Evolutionary conservation across 257 asterid species (phyloP).

Genomic region (Leptodermis oblonga): DNA sequence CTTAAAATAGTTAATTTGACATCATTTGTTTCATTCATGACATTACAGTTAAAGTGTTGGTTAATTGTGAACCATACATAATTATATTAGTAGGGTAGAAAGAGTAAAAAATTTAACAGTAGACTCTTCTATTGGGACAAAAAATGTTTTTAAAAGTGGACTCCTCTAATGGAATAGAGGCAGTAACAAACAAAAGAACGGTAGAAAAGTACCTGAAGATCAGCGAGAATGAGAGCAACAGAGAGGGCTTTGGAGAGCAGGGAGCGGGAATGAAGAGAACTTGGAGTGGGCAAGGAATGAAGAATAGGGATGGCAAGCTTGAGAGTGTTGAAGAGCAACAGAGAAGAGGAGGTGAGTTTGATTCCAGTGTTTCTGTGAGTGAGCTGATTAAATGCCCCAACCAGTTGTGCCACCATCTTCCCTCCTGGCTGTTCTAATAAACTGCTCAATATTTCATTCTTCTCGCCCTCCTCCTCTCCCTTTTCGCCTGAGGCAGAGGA

Average conservation of each 20-base stretch:
- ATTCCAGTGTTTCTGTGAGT: constrained; percentile 75
- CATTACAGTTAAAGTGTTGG: too few species aligned
- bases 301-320: constrained; percentile 80
- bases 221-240: constrained; percentile 70
- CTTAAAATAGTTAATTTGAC: too few species aligned
- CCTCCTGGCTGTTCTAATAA: constrained; percentile 86
- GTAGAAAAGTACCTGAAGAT: constrained; percentile 62
- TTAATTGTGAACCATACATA: too few species aligned
- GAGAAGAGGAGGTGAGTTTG: constrained; percentile 55
- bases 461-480: background rate
- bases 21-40: too few species aligned
- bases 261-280: constrained; percentile 51
- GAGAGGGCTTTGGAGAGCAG: constrained; percentile 79
- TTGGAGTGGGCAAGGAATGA: constrained; percentile 56
- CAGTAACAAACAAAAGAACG: background rate
- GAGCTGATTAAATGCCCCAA: constrained; percentile 84
- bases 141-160: too few species aligned
- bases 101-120: too few species aligned
- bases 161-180: too few species aligned
- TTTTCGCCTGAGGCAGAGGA: background rate
- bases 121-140: too few species aligned
- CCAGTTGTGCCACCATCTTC: constrained; percentile 87
- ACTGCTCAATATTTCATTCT: background rate
- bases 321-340: constrained; percentile 68
- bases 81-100: too few species aligned